Evolutionary conservation across 1,284 basidiomycete genomes (phyloP).

Genomic region (Polyporus tsugae): DNA sequence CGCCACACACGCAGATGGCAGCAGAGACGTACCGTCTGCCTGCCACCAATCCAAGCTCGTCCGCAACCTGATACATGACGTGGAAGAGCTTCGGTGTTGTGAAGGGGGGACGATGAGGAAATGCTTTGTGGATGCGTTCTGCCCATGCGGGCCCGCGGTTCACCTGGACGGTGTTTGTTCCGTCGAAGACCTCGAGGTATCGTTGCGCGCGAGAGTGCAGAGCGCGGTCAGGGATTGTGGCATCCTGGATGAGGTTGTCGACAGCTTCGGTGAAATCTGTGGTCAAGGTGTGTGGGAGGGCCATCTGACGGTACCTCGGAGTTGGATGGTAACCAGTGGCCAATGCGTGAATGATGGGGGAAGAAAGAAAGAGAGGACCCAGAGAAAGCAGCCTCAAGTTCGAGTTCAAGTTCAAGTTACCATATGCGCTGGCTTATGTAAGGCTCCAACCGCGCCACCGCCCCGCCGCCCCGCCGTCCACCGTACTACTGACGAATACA

Average conservation of each 20-base stretch:
- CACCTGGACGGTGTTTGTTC: background rate
- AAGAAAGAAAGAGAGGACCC: too few relatives aligned
- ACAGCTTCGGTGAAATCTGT: background rate
- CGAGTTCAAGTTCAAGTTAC: too few relatives aligned
- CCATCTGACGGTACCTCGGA: background rate
- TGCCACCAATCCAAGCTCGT: background rate
- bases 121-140: background rate
- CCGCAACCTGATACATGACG: background rate
- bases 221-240: background rate
- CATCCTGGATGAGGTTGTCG: background rate
- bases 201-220: background rate
- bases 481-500: too few relatives aligned
- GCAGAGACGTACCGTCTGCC: background rate
- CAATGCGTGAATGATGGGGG: too few relatives aligned
- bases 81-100: background rate
- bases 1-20: background rate
- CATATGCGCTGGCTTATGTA: too few relatives aligned
- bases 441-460: too few relatives aligned
- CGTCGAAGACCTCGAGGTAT: background rate
- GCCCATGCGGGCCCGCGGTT: background rate
- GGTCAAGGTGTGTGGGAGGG: background rate
- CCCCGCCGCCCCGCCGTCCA: too few relatives aligned
- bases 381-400: too few relatives aligned
- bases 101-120: background rate
- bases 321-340: too few relatives aligned